Conservation (phyloP, 148 eudicot genomes). For the Silene latifolia region DNA sequence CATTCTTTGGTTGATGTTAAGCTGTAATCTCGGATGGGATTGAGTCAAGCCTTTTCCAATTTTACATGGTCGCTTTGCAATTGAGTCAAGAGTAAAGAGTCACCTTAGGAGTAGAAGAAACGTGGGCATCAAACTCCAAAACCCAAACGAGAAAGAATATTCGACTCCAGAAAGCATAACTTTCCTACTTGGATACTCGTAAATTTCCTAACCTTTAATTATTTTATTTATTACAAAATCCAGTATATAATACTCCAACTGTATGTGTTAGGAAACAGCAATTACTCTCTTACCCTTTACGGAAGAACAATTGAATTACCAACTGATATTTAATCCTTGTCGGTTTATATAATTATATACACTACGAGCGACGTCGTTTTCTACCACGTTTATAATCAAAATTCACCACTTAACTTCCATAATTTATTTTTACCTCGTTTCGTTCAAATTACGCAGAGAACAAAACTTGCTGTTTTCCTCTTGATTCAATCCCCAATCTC, state of each 20-base stretch:
- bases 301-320: no score
- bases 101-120: no score
- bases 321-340: not conserved
- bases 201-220: no score
- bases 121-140: not conserved
- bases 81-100: no score
- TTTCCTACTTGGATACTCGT: not conserved
- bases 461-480: not conserved
- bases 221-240: no score
- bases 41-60: no score
- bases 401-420: not conserved
- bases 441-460: constrained; percentile 27
- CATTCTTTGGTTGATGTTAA: not conserved
- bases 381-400: not conserved
- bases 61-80: no score
- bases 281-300: no score
- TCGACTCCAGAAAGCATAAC: not conserved
- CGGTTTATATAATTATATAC: constrained; percentile 2
- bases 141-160: constrained; percentile 6
- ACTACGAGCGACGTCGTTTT: constrained; percentile 17
- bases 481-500: not conserved
- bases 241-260: no score
- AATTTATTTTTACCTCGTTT: not conserved
- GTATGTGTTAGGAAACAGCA: no score
- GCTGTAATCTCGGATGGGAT: no score